Base-by-base conservation (phyloP, 2,329 filamentous ascomycete genomes). In the Arthrobotrys entomopaga region DNA sequence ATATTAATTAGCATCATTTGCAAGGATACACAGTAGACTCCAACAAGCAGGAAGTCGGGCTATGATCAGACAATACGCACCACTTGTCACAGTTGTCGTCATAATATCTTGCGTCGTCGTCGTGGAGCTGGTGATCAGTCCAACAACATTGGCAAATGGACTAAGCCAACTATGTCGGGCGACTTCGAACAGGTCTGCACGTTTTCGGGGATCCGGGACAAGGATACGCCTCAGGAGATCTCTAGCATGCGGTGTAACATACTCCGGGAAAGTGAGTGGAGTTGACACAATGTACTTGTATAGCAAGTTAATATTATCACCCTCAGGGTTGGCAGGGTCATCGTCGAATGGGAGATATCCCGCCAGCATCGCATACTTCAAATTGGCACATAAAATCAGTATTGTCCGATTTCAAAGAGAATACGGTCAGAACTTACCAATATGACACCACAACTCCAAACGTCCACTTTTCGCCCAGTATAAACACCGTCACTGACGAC, bases 201-300 rank as follows among this genome's bases (percentile, higher is more conserved):
- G 89, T 83, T 96, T 96, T 77, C 95, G 87, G 59, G 95, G 95
- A 81, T 98, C 95, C 4, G 95, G 94, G 0, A 99, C 95, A 49
- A 99, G 86, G 73, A 99, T 99, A 61, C 95, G 89, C 74, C 95
- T 89, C 53, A 99, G 85, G 0, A 99, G 86, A 82, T 99, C 95
- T 79, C 95, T 88, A 20, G 95, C 94, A 82, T 99, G 95, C 6
- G 95, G 95, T 6, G 95, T 97, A 78, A 99, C 95, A 81, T 98
- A 98, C 88, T 99, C 95, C 75, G 95, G 95, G 81, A 99, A 99
- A 2, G 94, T 98, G 48, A 99, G 87, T 40, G 94, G 93, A 0
- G 95, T 99, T 65, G 92, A 96, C 72, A 97, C 94, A 79, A 99
- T 99, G 83, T 99, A 99, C 84, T 98, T 98, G 86, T 99, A 99